Evolutionary conservation across 257 asterid genomes (phyloP), one percentile per base, ranked within the genome.

Genomic region (Ballota nigra): DNA sequence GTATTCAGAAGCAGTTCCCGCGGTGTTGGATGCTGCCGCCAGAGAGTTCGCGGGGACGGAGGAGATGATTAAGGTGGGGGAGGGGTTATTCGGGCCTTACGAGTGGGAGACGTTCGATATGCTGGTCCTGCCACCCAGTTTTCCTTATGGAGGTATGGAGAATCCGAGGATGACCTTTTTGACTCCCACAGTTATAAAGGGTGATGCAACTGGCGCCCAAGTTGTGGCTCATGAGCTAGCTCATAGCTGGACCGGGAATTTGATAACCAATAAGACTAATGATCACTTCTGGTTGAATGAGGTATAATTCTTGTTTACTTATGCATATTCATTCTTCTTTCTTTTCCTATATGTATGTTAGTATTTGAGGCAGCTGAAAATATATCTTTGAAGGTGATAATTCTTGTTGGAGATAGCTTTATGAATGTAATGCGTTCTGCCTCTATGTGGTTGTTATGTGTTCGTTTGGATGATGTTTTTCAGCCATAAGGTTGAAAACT

Each of bases 261-360:
- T 94, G 89, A 91, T 91, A 55, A 94, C 99, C n/a, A 94, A 91
- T 84, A 94, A 91, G 86, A 89, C 75, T 69, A 91, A 91, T 70
- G 92, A 94, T 4, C 99, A 94, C 79, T 94, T 94, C 86, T 94
- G 99, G 99, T 85, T 94, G 86, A 94, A 94, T 78, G 99, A 94
- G 98, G 99, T 94, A 79, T n/a, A 12, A 20, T 61, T 56, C 28
- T 24, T 55, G 24, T n/a, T 62, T 19, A 24, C 71, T 52, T 38
- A 16, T 28, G 19, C 9, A 9, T 47, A 3, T 9, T 18, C 23
- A 22, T 57, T 38, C 26, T 6, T 62, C 23, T 43, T 19, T 45
- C 1, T 8, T 23, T 34, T 8, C 19, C 13, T 0, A 18, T 5
- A 31, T 34, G 47, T 9, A 61, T 22, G 24, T 33, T 34, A 38